A percentile compares a stretch with the other conserved stretches of the same genome.
These are phyloP conservation scores for Triglochin maritima DNA, from an alignment of 106 monocot genomes.

Conservation along the genomic window DNA sequence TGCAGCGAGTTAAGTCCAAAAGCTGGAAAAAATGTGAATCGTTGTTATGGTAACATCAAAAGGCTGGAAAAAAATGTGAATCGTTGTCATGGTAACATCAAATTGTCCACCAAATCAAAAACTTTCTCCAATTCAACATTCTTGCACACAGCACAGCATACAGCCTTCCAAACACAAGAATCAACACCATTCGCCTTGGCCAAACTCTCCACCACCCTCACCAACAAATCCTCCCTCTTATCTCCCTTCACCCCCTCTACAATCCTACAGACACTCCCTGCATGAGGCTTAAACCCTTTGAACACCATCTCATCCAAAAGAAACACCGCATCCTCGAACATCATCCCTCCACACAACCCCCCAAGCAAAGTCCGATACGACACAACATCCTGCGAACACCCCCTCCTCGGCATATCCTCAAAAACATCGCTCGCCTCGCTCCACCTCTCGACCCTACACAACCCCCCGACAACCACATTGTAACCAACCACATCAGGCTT, in stretches of 20 bases:
- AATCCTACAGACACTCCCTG: constrained; percentile 24
- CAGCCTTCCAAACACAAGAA: neutral
- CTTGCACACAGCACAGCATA: neutral
- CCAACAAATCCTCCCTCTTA: neutral
- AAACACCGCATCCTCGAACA: constrained; percentile 21
- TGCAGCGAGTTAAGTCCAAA: too few species aligned
- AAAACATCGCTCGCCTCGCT: constrained; percentile 53
- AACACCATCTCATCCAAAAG: constrained; percentile 69
- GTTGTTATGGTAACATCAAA: neutral
- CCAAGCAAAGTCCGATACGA: constrained; percentile 43
- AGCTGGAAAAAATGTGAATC: too few species aligned
- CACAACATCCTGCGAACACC: constrained; percentile 54
- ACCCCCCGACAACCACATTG: constrained; percentile 43
- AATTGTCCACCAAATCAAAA: neutral
- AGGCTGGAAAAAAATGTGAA: too few species aligned
- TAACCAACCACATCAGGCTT: constrained; percentile 61
- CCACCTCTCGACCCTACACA: constrained; percentile 40
- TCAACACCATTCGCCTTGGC: neutral
- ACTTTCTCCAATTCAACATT: neutral
- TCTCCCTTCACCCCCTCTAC: constrained; percentile 20
- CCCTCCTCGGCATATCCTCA: constrained; percentile 73
- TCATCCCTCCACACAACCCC: constrained; percentile 32
- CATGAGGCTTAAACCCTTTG: constrained; percentile 38
- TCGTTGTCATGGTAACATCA: neutral
- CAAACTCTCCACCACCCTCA: neutral